Conservation (phyloP, 2,329 filamentous ascomycete species). For the Aureobasidium sp. region DNA sequence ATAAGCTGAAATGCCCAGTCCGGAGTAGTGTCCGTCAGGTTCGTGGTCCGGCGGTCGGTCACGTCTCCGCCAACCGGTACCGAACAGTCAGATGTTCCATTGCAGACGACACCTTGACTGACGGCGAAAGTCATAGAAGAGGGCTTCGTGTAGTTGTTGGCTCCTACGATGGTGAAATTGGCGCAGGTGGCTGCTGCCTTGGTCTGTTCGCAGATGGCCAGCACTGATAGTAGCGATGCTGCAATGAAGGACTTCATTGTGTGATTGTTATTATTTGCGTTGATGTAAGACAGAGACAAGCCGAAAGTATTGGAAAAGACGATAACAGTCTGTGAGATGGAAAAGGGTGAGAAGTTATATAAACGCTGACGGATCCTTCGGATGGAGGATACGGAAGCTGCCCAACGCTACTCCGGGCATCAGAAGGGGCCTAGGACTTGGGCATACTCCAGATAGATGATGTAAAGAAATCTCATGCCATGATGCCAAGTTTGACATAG, state of each 20-base stretch:
- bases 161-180: not conserved
- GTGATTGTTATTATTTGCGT: no score
- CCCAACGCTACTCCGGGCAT: not conserved
- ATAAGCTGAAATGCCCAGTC: slow-evolving; percentile 4
- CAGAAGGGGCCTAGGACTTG: not conserved
- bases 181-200: not conserved
- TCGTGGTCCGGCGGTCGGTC: not conserved
- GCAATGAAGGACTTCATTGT: not conserved
- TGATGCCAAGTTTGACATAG: not conserved
- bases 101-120: slow-evolving; percentile 10
- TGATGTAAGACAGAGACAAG: not conserved
- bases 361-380: not conserved
- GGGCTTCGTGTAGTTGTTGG: not conserved
- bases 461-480: not conserved
- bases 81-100: slow-evolving; percentile 1
- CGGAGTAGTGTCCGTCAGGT: not conserved
- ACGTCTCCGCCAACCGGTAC: not conserved
- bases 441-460: not conserved
- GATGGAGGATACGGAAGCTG: not conserved
- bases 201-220: not conserved
- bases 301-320: not conserved
- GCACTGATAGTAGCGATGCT: not conserved
- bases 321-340: not conserved
- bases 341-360: not conserved
- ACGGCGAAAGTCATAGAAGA: not conserved